Base-by-base conservation (phyloP, 169 alveolate species). In the Perkinsus chesapeaki region DNA sequence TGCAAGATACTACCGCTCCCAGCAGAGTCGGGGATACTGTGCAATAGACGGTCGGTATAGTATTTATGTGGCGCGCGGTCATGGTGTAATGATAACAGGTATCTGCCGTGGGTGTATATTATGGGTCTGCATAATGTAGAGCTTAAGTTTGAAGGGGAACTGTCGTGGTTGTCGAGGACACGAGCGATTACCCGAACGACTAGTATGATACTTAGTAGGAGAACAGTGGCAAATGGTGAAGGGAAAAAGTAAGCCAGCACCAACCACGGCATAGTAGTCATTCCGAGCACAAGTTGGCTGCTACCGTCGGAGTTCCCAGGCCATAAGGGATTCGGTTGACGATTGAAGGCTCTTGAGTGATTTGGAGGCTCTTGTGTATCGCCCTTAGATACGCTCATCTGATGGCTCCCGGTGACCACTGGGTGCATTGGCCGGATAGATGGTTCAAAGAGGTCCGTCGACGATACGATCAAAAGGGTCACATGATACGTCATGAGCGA, bases 381-480 rank as follows among this genome's bases (percentile, higher is more conserved):
- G 12, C 3, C 7, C 27, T 1, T 0, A 60, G 82, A 16, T 60
- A 92, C 48, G 94, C 93, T 39, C 92, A 38, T 23, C 91, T 94
- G 39, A 48, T 73, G 39, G 93, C 94, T 27, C 94, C 95, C 0
- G 95, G 95, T 23, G 95, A 94, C 38, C 93, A 91, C 82, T 94
- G 95, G 95, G 48, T 92, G 48, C 95, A 94, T 92, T 94, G 95
- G 95, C 95, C 95, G 0, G 95, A 94, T 73, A 34, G 94, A 92
- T 94, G 48, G 48, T 39, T 36, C 48, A 36, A 91, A 36, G 82
- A 60, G 27, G 82, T 60, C 82, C 82, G 82, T 23, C 12, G 82
- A 60, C 82, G 82, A 23, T 60, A 60, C 31, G 82, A 60, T 34
- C 82, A 60, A 34, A 60, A 60, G 82, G 82, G 82, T 23, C 82